Conservation (phyloP, 208 protist species). For the Cochliopodium minus region DNA sequence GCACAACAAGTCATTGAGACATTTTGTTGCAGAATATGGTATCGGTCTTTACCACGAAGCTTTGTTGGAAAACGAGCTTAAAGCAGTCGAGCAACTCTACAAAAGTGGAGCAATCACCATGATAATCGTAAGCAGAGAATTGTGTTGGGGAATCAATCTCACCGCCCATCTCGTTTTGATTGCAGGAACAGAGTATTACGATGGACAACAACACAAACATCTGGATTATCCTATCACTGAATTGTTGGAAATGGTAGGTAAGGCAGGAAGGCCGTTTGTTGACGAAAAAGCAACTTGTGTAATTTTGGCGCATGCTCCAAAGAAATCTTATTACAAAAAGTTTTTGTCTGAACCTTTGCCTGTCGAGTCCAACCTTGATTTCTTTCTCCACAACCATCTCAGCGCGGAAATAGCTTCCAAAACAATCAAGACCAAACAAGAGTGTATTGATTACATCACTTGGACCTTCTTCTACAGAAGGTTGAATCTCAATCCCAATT, state of each 20-base stretch:
- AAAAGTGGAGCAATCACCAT: conserved; percentile 34
- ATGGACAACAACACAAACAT: conserved; percentile 56
- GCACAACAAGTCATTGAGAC: too few relatives aligned
- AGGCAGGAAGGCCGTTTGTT: conserved; percentile 49
- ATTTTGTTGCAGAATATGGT: conserved; percentile 56
- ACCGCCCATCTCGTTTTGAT: conserved; percentile 78
- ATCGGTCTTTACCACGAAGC: conserved; percentile 75
- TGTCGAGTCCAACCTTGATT: conserved; percentile 54
- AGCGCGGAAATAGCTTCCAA: conserved; percentile 56
- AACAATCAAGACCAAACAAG: conserved; percentile 33
- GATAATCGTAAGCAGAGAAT: conserved; percentile 57
- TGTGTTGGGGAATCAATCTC: conserved; percentile 79
- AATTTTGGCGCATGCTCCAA: conserved; percentile 46
- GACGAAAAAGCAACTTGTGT: conserved; percentile 37
- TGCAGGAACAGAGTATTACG: conserved; percentile 78
- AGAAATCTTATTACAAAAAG: conserved; percentile 71
- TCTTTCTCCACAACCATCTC: conserved; percentile 52
- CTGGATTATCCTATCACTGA: conserved; percentile 73
- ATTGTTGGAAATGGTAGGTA: conserved; percentile 77
- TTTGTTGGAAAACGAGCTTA: not conserved
- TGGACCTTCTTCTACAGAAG: conserved; percentile 72
- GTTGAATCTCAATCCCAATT: conserved; percentile 53
- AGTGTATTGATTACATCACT: conserved; percentile 56
- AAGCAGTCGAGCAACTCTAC: conserved; percentile 39
- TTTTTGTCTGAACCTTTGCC: conserved; percentile 77